Conservation (phyloP, 345 rosid genomes). For the Syzygium aromaticum region DNA sequence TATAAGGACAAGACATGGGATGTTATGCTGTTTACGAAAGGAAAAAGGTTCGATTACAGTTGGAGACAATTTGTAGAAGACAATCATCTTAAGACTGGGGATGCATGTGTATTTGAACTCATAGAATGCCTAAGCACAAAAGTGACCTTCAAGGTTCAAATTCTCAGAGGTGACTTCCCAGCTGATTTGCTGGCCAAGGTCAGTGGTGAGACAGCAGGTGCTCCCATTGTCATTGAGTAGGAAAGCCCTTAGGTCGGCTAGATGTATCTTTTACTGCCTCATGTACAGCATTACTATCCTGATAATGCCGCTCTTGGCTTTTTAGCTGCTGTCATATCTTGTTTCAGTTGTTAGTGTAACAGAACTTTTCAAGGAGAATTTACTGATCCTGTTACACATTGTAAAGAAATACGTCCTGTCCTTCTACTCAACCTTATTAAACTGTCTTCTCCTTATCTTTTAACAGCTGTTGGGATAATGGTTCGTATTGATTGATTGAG, state of each 20-base stretch:
- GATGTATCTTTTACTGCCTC: not conserved
- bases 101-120: slow-evolving; percentile 24
- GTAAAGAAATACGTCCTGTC: not conserved
- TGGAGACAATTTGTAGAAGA: slow-evolving; percentile 16
- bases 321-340: not conserved
- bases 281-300: not conserved
- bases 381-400: not conserved
- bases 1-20: slow-evolving; percentile 16
- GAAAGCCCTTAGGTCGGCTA: not conserved
- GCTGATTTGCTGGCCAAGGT: not conserved
- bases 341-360: not conserved
- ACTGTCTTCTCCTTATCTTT: not conserved
- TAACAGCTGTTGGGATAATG: not conserved
- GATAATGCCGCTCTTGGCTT: not conserved
- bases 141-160: slow-evolving; percentile 20
- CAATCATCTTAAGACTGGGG: slow-evolving; percentile 18
- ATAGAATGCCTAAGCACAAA: not conserved
- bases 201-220: not conserved
- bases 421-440: not conserved
- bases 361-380: not conserved
- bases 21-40: not conserved
- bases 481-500: not conserved
- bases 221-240: slow-evolving; percentile 5
- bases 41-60: not conserved
- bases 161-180: slow-evolving; percentile 17